Evolutionary conservation across 352 stramenopile species (phyloP).

Genomic region (Phytophthora crassamura): DNA sequence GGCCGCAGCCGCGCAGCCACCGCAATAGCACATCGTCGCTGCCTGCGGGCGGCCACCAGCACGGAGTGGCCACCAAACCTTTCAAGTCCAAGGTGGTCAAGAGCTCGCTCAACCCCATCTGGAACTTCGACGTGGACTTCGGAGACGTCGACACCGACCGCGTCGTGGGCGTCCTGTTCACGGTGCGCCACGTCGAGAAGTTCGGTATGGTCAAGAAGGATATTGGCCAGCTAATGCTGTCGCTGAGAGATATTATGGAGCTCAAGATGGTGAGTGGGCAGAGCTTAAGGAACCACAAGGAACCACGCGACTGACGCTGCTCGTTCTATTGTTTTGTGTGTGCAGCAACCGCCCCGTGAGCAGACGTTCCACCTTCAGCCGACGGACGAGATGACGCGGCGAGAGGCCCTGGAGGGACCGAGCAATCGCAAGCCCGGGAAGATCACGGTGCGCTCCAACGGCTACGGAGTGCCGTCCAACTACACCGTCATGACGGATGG

Average conservation of each 20-base stretch:
- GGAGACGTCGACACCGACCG: slow-evolving; percentile 73
- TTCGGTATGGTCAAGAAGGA: slow-evolving; percentile 79
- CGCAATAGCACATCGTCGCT: slow-evolving; percentile 33
- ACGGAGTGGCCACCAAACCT: slow-evolving; percentile 47
- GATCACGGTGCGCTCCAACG: slow-evolving; percentile 71
- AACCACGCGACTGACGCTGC: slow-evolving; percentile 18
- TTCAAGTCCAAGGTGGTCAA: slow-evolving; percentile 69
- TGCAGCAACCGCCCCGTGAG: slow-evolving; percentile 65
- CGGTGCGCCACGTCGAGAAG: slow-evolving; percentile 75
- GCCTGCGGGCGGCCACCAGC: slow-evolving; percentile 22
- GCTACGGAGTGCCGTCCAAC: slow-evolving; percentile 59
- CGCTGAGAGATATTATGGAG: slow-evolving; percentile 73
- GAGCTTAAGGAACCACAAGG: neutral
- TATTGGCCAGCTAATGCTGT: slow-evolving; percentile 71
- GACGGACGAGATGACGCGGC: slow-evolving; percentile 63
- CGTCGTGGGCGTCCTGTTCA: slow-evolving; percentile 72
- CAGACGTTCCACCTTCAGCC: slow-evolving; percentile 64
- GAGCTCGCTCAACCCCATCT: slow-evolving; percentile 81
- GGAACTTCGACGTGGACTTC: slow-evolving; percentile 86
- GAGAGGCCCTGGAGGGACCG: slow-evolving; percentile 55
- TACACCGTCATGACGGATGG: slow-evolving; percentile 68
- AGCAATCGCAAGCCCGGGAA: slow-evolving; percentile 77
- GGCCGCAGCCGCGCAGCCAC: slow-evolving; percentile 14
- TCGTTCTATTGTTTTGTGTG: slow-evolving; percentile 5
- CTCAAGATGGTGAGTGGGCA: slow-evolving; percentile 62